These are phyloP conservation scores for Olyra latifolia DNA, from an alignment of 176 grass and related monocot genomes.

Conservation along the genomic window DNA sequence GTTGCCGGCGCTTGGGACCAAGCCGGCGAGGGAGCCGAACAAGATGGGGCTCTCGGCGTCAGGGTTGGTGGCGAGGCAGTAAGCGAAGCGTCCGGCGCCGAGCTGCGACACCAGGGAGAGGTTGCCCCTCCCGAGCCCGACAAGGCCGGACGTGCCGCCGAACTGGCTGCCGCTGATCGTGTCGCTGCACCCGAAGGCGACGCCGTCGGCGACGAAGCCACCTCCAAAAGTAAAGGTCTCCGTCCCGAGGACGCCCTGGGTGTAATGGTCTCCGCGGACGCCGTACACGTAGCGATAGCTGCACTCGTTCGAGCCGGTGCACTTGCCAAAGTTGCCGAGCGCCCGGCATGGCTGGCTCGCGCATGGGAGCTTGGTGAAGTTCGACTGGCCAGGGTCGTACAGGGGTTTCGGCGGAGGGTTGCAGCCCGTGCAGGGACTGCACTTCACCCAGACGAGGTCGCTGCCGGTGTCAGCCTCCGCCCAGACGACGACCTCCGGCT, in stretches of 20 bases:
- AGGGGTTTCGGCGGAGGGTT: not conserved
- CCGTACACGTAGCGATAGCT: not conserved
- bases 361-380: not conserved
- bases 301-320: not conserved
- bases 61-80: not conserved
- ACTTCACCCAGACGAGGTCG: slow-evolving; percentile 24
- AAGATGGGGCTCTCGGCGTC: not conserved
- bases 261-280: not conserved
- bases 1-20: not conserved
- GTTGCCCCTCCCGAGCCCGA: not conserved
- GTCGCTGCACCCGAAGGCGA: not conserved
- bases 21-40: not conserved
- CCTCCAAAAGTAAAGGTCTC: not conserved
- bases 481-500: not conserved
- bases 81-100: not conserved
- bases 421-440: not conserved
- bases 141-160: not conserved
- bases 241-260: not conserved
- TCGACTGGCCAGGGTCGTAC: not conserved
- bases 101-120: slow-evolving; percentile 24
- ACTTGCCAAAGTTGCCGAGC: not conserved
- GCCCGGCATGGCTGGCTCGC: not conserved
- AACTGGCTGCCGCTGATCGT: not conserved
- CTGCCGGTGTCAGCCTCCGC: slow-evolving; percentile 29
- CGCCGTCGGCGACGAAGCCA: not conserved